Base-by-base conservation (phyloP, 495 filamentous ascomycete species). In the Penicillium waksmanii region DNA sequence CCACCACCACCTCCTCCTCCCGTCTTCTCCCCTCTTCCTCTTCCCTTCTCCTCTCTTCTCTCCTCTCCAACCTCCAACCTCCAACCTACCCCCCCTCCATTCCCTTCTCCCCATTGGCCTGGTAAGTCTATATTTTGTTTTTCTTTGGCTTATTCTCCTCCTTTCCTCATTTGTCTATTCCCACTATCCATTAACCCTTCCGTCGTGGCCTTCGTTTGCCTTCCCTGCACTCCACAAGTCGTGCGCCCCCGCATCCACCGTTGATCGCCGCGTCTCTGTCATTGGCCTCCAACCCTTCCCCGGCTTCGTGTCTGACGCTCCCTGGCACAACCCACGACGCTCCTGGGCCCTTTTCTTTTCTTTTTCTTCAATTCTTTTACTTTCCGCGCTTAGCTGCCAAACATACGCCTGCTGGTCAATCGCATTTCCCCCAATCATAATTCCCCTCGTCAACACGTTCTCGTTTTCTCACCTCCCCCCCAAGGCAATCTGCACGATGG, bases 321-420 rank as follows among this genome's bases (percentile, higher is more conserved):
- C 9, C 57, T 55, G 31, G 34, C 21, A 47, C 43, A 9, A 7
- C 23, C 46, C 8, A 13, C 21, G n/a, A 48, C 46, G 59, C 31
- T 44, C 52, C 44, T 57, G 43, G 33, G 52, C 61, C 59, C 55
- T 62, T 60, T 58, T 40, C 35, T 58, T 59, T 61, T 55, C 53
- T 57, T 55, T 56, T 52, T 33, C 21, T 56, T 38, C 23, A 44
- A 55, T 61, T 63, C 53, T 43, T 59, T 58, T 40, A 52, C 50
- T 56, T 66, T 36, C 68, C 68, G 68, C 68, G 68, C 63, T 68
- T 68, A 68, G 58, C 68, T 55, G 57, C 34, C 47, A 21, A 21
- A 23, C 44, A 47, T 53, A 48, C 46, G 17, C 23, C 35, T 27
- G 43, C 35, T 43, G n/a, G 15, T 12, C 9, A 9, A 23, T 31